Evolutionary conservation across 2,329 filamentous ascomycete species (phyloP).

Genomic region (Diaporthe sp.): DNA sequence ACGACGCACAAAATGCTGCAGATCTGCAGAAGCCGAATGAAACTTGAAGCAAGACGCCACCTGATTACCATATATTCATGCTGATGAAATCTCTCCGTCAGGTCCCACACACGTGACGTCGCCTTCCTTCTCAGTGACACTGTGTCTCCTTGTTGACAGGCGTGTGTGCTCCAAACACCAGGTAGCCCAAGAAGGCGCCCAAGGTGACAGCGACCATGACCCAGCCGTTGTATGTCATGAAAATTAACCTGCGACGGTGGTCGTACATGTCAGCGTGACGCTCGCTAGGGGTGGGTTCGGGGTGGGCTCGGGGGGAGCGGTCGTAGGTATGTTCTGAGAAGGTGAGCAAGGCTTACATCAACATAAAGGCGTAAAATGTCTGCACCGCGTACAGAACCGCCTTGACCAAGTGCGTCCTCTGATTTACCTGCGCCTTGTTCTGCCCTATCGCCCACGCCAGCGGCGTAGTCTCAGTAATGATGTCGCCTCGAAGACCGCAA

Average conservation of each 20-base stretch:
- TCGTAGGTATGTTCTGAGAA: not conserved
- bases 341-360: constrained; percentile 80
- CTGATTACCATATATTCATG: not conserved
- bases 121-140: constrained; percentile 73
- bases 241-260: constrained; percentile 77
- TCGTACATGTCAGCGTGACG: not conserved
- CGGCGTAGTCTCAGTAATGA: constrained; percentile 71
- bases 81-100: not conserved
- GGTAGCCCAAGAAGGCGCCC: constrained; percentile 89
- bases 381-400: constrained; percentile 88
- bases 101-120: not conserved
- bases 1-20: not conserved
- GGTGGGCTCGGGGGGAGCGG: not conserved
- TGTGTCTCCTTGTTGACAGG: constrained; percentile 86
- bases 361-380: constrained; percentile 99
- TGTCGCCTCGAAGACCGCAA: constrained; percentile 41
- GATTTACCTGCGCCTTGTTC: constrained; percentile 68
- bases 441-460: constrained; percentile 77
- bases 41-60: not conserved
- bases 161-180: constrained; percentile 79
- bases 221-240: constrained; percentile 99
- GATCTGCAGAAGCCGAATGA: not conserved
- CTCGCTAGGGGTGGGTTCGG: no score
- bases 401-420: constrained; percentile 81
- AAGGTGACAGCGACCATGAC: constrained; percentile 93